phyloP scores from a whole-genome alignment of 2,329 filamentous ascomycete species.

The Xylaria sp. region DNA sequence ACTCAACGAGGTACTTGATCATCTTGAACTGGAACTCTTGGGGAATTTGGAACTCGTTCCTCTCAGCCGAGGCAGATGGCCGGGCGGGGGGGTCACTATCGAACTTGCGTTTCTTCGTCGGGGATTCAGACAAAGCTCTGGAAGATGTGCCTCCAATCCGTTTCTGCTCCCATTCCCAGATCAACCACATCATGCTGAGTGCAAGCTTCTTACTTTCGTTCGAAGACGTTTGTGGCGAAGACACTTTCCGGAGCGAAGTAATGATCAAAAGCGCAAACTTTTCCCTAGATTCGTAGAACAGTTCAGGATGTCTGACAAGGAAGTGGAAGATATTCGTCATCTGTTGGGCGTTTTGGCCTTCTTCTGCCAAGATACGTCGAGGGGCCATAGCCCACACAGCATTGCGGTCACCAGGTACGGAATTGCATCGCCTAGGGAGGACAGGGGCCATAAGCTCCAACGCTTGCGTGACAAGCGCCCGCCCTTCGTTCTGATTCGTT shows the following conservation, averaged over 20 bases:
- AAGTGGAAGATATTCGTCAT: conserved; percentile 98
- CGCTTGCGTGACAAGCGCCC: conserved; percentile 86
- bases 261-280: conserved; percentile 88
- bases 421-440: conserved; percentile 74
- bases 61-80: conserved; percentile 44
- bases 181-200: conserved; percentile 81
- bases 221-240: conserved; percentile 73
- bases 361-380: conserved; percentile 84
- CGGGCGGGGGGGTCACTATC: conserved; percentile 56
- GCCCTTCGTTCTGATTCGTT: conserved; percentile 91
- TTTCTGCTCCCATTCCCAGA: conserved; percentile 88
- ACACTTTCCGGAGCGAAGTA: conserved; percentile 81
- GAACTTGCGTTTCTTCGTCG: conserved; percentile 71
- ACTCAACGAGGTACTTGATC: conserved; percentile 91
- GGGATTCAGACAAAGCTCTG: conserved; percentile 58
- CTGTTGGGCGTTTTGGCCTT: conserved; percentile 91
- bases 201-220: conserved; percentile 89
- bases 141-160: conserved; percentile 54
- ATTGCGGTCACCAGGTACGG: conserved; percentile 62
- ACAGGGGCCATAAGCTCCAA: conserved; percentile 94
- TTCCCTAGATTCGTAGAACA: conserved; percentile 93
- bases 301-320: conserved; percentile 80
- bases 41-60: conserved; percentile 64
- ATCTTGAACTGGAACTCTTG: conserved; percentile 66
- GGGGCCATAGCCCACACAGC: conserved; percentile 87